Evolutionary conservation across 2,329 filamentous ascomycete species (phyloP).

Genomic region (Ophioceras dolichostomum): DNA sequence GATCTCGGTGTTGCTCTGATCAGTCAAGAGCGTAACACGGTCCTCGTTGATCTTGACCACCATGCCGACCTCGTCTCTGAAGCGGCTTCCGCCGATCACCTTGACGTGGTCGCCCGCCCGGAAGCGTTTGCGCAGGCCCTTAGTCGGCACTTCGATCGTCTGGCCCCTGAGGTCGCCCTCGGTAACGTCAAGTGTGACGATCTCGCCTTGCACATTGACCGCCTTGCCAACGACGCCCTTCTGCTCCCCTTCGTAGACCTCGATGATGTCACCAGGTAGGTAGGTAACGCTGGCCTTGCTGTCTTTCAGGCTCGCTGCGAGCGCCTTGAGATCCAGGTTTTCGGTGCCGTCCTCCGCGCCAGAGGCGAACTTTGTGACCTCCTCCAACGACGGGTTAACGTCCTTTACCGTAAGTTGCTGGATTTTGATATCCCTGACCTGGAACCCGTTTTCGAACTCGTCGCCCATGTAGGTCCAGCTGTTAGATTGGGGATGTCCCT

Average conservation of each 20-base stretch:
- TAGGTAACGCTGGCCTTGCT: slow-evolving; percentile 73
- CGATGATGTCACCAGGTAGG: slow-evolving; percentile 87
- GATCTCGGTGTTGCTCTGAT: slow-evolving; percentile 86
- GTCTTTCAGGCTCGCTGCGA: slow-evolving; percentile 82
- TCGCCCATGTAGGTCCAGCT: slow-evolving; percentile 79
- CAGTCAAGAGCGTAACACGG: slow-evolving; percentile 81
- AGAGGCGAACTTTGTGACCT: slow-evolving; percentile 87
- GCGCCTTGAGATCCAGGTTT: slow-evolving; percentile 80
- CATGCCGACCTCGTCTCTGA: slow-evolving; percentile 91
- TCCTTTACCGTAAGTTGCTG: slow-evolving; percentile 76
- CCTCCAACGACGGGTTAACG: slow-evolving; percentile 86
- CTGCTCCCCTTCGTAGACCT: slow-evolving; percentile 92
- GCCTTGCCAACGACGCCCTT: slow-evolving; percentile 81
- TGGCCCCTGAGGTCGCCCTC: slow-evolving; percentile 75
- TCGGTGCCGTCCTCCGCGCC: slow-evolving; percentile 86
- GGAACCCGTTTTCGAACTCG: slow-evolving; percentile 83
- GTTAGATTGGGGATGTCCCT: slow-evolving; percentile 63
- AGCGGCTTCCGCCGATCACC: slow-evolving; percentile 80
- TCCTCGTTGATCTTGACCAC: slow-evolving; percentile 91
- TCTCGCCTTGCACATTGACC: slow-evolving; percentile 77
- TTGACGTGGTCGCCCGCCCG: slow-evolving; percentile 93
- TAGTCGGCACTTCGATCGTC: slow-evolving; percentile 82
- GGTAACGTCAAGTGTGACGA: slow-evolving; percentile 76
- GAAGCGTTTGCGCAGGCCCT: slow-evolving; percentile 87
- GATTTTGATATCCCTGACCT: slow-evolving; percentile 88